Evolutionary conservation across 2,329 filamentous ascomycete genomes (phyloP).

Genomic region (Exophiala sp.): DNA sequence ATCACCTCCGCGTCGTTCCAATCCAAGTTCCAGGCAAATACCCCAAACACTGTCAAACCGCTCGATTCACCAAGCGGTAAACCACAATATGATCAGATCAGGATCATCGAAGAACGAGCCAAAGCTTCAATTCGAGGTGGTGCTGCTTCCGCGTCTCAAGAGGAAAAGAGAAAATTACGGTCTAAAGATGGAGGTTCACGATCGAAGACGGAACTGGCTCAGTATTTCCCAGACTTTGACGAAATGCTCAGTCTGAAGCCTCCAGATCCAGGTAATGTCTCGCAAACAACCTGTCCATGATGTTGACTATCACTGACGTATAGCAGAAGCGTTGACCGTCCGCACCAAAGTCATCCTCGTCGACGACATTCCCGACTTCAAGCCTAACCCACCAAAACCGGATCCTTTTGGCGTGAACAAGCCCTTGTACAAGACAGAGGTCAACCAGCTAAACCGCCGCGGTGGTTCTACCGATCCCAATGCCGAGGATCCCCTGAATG

Average conservation of each 20-base stretch:
- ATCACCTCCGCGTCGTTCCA: slow-evolving; percentile 3
- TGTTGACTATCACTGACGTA: slow-evolving; percentile 18
- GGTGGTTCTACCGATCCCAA: slow-evolving; percentile 18
- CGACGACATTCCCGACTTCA: slow-evolving; percentile 49
- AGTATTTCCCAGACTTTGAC: slow-evolving; percentile 92
- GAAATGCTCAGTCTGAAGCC: slow-evolving; percentile 84
- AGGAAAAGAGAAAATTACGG: slow-evolving; percentile 73
- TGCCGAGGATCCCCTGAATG: slow-evolving; percentile 53
- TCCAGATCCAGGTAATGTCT: slow-evolving; percentile 66
- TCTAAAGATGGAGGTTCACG: slow-evolving; percentile 78
- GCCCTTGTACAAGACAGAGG: slow-evolving; percentile 39
- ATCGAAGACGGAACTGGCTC: slow-evolving; percentile 85
- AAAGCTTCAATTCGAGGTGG: slow-evolving; percentile 21
- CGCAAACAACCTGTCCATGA: background rate
- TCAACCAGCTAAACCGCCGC: slow-evolving; percentile 39
- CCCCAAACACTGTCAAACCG: slow-evolving; percentile 9
- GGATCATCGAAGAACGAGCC: slow-evolving; percentile 28
- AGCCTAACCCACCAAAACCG: slow-evolving; percentile 20
- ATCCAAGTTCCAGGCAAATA: slow-evolving; percentile 10
- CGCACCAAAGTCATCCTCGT: slow-evolving; percentile 71
- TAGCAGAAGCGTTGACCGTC: slow-evolving; percentile 65
- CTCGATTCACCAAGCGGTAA: slow-evolving; percentile 22
- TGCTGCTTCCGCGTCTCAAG: slow-evolving; percentile 10
- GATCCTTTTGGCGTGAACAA: slow-evolving; percentile 33
- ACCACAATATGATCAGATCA: slow-evolving; percentile 30